These are phyloP conservation scores for Podaxis mareebaensis DNA, from an alignment of 768 basidiomycete species.

Conservation along the genomic window DNA sequence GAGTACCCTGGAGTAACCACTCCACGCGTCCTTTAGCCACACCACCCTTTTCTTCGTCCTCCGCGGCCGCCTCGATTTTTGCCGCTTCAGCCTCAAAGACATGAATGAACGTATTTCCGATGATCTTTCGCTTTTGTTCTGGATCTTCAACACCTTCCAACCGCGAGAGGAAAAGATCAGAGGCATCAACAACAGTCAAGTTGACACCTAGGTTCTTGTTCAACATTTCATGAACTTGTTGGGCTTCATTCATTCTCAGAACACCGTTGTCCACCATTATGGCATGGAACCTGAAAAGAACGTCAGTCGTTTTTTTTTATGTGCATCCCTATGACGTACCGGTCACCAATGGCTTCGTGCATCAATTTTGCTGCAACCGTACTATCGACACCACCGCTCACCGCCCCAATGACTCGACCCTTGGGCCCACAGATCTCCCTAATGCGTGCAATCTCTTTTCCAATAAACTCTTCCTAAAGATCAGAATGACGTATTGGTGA, in stretches of 20 bases:
- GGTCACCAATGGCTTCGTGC: slow-evolving; percentile 98
- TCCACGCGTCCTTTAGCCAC: slow-evolving; percentile 89
- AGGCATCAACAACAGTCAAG: slow-evolving; percentile 94
- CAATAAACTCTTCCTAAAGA: slow-evolving; percentile 90
- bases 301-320: not conserved
- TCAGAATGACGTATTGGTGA: slow-evolving; percentile 6
- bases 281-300: slow-evolving; percentile 80
- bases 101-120: slow-evolving; percentile 98
- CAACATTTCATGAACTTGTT: slow-evolving; percentile 92
- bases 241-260: slow-evolving; percentile 85
- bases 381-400: slow-evolving; percentile 96
- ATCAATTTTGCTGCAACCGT: slow-evolving; percentile 98
- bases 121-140: slow-evolving; percentile 95
- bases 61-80: slow-evolving; percentile 82
- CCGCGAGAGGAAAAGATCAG: slow-evolving; percentile 86
- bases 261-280: slow-evolving; percentile 99
- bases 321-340: slow-evolving; percentile 45
- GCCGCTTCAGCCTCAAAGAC: slow-evolving; percentile 94
- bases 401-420: slow-evolving; percentile 97
- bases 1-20: slow-evolving; percentile 95
- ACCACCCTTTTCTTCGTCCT: slow-evolving; percentile 71
- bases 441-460: slow-evolving; percentile 93
- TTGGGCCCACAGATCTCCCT: slow-evolving; percentile 91
- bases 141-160: slow-evolving; percentile 95
- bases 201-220: slow-evolving; percentile 93